Evolutionary conservation across 345 rosid genomes (phyloP), one percentile per base, ranked within the genome.

Genomic region (Lepidium didymum): DNA sequence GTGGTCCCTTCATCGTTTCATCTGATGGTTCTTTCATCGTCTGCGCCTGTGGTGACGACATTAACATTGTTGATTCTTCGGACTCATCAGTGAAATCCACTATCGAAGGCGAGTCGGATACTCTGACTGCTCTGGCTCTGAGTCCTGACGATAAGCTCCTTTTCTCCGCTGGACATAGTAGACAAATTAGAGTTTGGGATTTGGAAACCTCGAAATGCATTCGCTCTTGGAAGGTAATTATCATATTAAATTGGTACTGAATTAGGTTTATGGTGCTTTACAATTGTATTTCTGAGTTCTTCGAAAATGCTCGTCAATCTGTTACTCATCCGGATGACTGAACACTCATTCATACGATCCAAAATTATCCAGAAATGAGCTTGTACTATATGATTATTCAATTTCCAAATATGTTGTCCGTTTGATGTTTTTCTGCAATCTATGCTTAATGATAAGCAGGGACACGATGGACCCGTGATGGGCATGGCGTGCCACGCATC

Each of bases 141-240:
- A 85, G 91, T 75, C 97, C 97, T 56, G 62, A 86, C 27, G 85
- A 89, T 73, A 89, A 85, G 77, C 44, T 94, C 33, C 86, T 94
- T 41, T 94, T 94, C 85, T 85, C 91, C 42, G 85, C 96, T n/a
- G 95, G 91, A 9, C 96, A 89, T 72, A 91, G 97, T 65, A 80
- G 93, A 60, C 96, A 86, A 66, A 91, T 94, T 49, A 86, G 84
- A 72, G 93, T 91, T 68, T 91, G 99, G 99, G 96, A 94, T 64
- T 68, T 89, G 79, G 83, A 82, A 44, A 87, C 86, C 14, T 64
- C 77, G 61, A 89, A 87, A 77, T 86, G 97, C 61, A 64, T 86
- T 15, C 95, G 99, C 44, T 84, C 97, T 33, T 94, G 96, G 99
- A 89, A 91, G 97, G 97, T 90, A 69, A 42, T 0, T 43, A 12